These are phyloP conservation scores for Syzygium oleosum DNA, from an alignment of 345 rosid genomes.

Conservation along the genomic window DNA sequence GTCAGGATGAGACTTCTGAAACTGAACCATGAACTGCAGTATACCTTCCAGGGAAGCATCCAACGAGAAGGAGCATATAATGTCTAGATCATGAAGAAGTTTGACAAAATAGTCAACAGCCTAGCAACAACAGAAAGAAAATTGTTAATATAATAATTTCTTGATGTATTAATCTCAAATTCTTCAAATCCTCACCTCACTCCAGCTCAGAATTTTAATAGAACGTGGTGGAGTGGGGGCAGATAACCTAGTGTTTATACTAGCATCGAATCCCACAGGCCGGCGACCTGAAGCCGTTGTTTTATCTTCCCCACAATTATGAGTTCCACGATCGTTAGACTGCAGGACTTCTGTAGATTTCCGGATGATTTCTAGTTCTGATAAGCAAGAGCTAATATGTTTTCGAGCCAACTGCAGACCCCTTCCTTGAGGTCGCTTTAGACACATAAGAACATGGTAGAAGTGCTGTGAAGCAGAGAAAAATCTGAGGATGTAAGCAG, in stretches of 20 bases:
- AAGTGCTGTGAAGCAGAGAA: conserved; percentile 60
- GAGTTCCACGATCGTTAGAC: conserved; percentile 22
- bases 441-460: conserved; percentile 69
- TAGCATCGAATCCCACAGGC: conserved; percentile 92
- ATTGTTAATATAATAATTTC: background rate
- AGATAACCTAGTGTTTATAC: conserved; percentile 68
- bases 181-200: conserved; percentile 39
- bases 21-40: conserved; percentile 66
- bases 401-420: conserved; percentile 90
- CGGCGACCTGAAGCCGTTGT: conserved; percentile 85
- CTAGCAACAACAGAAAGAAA: conserved; percentile 26
- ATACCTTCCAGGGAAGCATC: conserved; percentile 63
- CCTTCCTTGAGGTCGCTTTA: conserved; percentile 95
- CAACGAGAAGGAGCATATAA: conserved; percentile 59
- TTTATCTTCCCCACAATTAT: conserved; percentile 36
- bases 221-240: conserved; percentile 98
- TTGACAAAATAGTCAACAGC: conserved; percentile 79
- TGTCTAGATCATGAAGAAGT: conserved; percentile 88
- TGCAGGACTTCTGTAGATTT: conserved; percentile 44
- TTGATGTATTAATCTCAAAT: background rate
- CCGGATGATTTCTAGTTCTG: conserved; percentile 63
- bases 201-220: conserved; percentile 80
- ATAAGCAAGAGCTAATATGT: conserved; percentile 69
- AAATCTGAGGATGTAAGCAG: conserved; percentile 4
- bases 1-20: conserved; percentile 89